Evolutionary conservation across 2,329 filamentous ascomycete genomes (phyloP).

Genomic region (Neopestalotiopsis sp.): DNA sequence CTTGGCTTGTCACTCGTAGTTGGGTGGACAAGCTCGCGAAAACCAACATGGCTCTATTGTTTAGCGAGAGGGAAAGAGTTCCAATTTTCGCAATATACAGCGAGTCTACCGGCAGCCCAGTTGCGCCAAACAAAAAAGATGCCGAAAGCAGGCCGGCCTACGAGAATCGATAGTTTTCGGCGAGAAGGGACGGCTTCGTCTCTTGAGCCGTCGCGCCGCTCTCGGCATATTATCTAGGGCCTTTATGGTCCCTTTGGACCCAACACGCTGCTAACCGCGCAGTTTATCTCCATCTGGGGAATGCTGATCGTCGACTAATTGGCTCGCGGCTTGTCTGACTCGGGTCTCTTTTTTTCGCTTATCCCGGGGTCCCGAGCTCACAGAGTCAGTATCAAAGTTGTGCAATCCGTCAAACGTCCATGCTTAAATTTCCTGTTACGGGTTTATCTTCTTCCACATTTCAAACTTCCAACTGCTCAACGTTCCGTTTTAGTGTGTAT

Average conservation of each 20-base stretch:
- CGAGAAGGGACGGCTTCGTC: conserved; percentile 12
- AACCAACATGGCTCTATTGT: background rate
- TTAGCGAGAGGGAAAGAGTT: background rate
- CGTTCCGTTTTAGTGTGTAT: background rate
- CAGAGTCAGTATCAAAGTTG: background rate
- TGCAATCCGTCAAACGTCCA: background rate
- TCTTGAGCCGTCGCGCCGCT: conserved; percentile 3
- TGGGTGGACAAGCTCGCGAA: background rate
- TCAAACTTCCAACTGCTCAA: no score
- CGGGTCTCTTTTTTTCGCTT: background rate
- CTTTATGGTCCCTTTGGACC: background rate
- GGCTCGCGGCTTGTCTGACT: background rate
- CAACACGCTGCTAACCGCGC: background rate
- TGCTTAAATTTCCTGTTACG: background rate
- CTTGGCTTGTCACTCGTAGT: background rate
- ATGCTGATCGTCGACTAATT: conserved; percentile 4
- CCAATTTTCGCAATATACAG: background rate
- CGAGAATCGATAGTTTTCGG: conserved; percentile 17
- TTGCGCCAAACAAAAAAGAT: background rate
- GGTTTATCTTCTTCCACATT: background rate
- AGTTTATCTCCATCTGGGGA: conserved; percentile 11
- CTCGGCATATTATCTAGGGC: background rate
- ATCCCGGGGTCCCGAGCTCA: background rate
- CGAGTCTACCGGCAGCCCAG: background rate
- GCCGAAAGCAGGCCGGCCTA: no score